Base-by-base conservation (phyloP, 345 rosid species). In the Rhodamnia rubescens region DNA sequence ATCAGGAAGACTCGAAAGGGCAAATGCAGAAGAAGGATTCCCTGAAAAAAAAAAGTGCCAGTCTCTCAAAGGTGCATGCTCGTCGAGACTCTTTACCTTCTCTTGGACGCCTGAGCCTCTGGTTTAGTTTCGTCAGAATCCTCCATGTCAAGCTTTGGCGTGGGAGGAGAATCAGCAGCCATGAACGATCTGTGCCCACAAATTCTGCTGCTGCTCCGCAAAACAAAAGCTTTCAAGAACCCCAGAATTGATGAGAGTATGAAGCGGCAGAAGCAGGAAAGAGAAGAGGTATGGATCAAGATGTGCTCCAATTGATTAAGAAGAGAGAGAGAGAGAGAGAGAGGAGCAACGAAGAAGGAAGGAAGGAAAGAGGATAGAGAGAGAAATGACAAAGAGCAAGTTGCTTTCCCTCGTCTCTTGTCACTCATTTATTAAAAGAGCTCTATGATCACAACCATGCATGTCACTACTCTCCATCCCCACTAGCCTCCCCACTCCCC, bases 61-160 rank as follows among this genome's bases (percentile, higher is more conserved):
- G 26, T 36, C 80, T 0, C 42, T 69, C 80, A 0, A 36, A 4
- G 80, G 36, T 2, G 78, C 78, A 0, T 0, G 26, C 47, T 36
- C 80, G 36, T 36, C 80, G 18, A 36, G 47, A 21, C 80, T 18
- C 42, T 29, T 83, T 84, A 93, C 95, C 94, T 92, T 82, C 90
- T 93, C 86, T 92, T 92, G 58, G 93, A 87, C 83, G 93, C 83
- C 86, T 84, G 96, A 84, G 88, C 75, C 84, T 88, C 90, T 83
- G 87, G 84, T 81, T 87, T 88, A 80, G 49, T 51, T 74, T 88
- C 94, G 42, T 80, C 61, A 58, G 92, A 85, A 84, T 47, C 88
- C 47, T 85, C 78, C 29, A 86, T 84, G 82, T 90, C 92, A 86
- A 88, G 83, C 83, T 89, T 64, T 18, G 88, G 44, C 83, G 93